Evolutionary conservation across 495 filamentous ascomycete genomes (phyloP).

Genomic region (Daldinia decipiens): DNA sequence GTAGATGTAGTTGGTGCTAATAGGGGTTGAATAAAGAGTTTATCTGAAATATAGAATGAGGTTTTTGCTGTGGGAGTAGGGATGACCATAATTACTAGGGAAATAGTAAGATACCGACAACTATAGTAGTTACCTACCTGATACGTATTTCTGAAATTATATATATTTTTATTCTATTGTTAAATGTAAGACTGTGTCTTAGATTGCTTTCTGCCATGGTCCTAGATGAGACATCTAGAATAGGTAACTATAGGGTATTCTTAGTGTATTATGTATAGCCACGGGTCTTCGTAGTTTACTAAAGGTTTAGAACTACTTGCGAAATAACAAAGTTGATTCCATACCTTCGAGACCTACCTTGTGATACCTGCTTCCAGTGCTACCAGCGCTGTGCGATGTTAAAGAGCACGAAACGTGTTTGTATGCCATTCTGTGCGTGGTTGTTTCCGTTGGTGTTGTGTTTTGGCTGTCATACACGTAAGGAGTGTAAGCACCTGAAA

Average conservation of each 20-base stretch:
- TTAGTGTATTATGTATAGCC: not conserved
- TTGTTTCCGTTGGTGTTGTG: not conserved
- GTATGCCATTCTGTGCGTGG: not conserved
- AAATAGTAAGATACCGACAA: no score
- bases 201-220: not conserved
- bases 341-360: not conserved
- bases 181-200: not conserved
- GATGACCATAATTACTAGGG: no score
- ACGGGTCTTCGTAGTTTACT: not conserved
- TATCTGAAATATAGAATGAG: no score
- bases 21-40: no score
- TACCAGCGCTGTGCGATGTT: not conserved
- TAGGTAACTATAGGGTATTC: no score
- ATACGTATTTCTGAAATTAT: no score
- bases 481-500: not conserved
- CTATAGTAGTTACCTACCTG: not conserved
- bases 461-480: not conserved
- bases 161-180: not conserved
- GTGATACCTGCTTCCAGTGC: not conserved
- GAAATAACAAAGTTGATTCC: not conserved
- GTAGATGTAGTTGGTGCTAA: no score
- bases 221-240: not conserved
- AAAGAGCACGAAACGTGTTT: conserved; percentile 2
- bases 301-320: not conserved
- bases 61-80: no score